Percentiles rank a stretch among this genome's conserved stretches.
These are phyloP conservation scores for Hymenoscyphus repandus DNA, from an alignment of 2,329 filamentous ascomycete species.

Conservation along the genomic window DNA sequence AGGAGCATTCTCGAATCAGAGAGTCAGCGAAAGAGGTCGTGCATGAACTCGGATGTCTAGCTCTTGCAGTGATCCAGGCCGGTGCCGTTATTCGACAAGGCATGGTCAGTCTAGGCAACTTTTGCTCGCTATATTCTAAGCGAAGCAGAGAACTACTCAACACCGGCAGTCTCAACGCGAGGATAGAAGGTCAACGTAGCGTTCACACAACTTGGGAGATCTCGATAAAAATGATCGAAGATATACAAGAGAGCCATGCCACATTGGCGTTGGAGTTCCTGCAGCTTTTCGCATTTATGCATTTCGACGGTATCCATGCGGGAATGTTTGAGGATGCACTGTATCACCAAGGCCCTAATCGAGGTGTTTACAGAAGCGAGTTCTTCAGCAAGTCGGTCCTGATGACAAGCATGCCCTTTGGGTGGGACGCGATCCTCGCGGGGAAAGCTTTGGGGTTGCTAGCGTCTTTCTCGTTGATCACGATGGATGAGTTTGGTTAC, in stretches of 20 bases:
- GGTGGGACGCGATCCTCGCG: slow-evolving; percentile 12
- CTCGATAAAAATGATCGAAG: slow-evolving; percentile 11
- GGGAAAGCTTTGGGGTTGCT: slow-evolving; percentile 6
- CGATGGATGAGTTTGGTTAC: not conserved
- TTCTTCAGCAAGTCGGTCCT: no score
- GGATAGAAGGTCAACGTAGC: slow-evolving; percentile 10
- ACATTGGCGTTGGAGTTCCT: slow-evolving; percentile 14
- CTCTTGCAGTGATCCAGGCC: slow-evolving; percentile 30
- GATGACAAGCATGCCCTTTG: slow-evolving; percentile 5
- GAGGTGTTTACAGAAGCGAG: not conserved
- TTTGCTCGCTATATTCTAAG: slow-evolving; percentile 7
- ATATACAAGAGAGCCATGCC: not conserved
- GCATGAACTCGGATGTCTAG: slow-evolving; percentile 22
- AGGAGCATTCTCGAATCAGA: not conserved
- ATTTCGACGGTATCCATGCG: slow-evolving; percentile 13
- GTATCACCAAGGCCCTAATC: not conserved
- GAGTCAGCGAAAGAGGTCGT: slow-evolving; percentile 16
- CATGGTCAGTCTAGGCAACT: slow-evolving; percentile 11
- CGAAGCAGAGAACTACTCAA: slow-evolving; percentile 13
- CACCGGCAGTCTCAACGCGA: not conserved
- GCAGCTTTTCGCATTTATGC: slow-evolving; percentile 15
- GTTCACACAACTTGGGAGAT: slow-evolving; percentile 21
- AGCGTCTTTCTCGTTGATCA: slow-evolving; percentile 11
- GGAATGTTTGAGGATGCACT: slow-evolving; percentile 5
- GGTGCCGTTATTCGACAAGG: slow-evolving; percentile 17